phyloP scores from a whole-genome alignment of 2,329 filamentous ascomycete genomes.

The Aspergillus calidoustus region DNA sequence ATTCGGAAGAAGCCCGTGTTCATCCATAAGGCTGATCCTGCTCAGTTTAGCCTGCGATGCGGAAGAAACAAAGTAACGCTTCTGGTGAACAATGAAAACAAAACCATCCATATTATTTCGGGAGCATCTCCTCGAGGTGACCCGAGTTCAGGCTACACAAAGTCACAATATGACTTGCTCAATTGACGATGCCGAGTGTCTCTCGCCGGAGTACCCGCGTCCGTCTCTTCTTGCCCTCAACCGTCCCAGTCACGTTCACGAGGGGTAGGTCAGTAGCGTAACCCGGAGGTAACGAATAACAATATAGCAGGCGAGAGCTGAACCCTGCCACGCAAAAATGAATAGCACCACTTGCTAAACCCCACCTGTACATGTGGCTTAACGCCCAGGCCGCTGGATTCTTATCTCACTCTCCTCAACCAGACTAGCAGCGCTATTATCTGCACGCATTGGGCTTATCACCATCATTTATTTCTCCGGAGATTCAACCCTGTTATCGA shows the following conservation, averaged over 20 bases:
- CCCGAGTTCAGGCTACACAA: not conserved
- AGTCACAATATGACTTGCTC: not conserved
- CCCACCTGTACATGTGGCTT: not conserved
- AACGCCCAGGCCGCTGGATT: not conserved
- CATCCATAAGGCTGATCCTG: not conserved
- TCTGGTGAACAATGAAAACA: not conserved
- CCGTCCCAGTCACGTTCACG: not conserved
- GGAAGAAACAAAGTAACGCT: not conserved
- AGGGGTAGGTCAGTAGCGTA: not conserved
- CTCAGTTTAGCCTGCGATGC: not conserved
- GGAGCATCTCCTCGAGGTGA: not conserved
- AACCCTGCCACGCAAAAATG: not conserved
- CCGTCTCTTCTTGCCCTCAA: not conserved
- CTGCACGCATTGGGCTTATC: not conserved
- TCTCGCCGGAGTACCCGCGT: not conserved
- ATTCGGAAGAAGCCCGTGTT: not conserved
- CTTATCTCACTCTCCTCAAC: not conserved
- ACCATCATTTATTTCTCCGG: not conserved
- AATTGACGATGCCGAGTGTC: too few species aligned
- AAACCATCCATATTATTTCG: not conserved
- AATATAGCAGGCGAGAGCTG: not conserved
- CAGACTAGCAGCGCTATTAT: not conserved
- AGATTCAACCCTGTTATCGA: not conserved
- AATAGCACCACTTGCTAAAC: not conserved
- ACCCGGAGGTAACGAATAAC: not conserved